These are phyloP conservation scores for Beverwykella pulmonaria DNA, from an alignment of 495 filamentous ascomycete genomes.

Conservation along the genomic window DNA sequence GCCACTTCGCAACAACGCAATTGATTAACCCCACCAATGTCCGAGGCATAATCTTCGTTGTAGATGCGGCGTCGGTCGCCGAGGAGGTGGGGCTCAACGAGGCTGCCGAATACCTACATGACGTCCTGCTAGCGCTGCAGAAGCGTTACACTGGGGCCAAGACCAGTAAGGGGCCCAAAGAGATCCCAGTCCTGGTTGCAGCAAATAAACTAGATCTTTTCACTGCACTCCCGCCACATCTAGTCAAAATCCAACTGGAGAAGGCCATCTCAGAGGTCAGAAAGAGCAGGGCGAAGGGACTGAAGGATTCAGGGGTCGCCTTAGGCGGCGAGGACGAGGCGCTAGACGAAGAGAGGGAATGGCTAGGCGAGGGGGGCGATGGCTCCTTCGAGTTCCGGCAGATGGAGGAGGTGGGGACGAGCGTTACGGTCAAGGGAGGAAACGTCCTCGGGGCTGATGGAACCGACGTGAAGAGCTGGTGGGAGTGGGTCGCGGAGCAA, in stretches of 20 bases:
- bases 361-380: constrained; percentile 77
- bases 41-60: constrained; percentile 80
- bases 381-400: constrained; percentile 76
- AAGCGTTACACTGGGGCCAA: constrained; percentile 63
- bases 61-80: constrained; percentile 78
- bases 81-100: constrained; percentile 59
- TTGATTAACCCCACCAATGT: constrained; percentile 54
- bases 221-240: constrained; percentile 78
- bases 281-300: constrained; percentile 72
- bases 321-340: constrained; percentile 55
- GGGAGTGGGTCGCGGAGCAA: constrained; percentile 72
- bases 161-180: constrained; percentile 60
- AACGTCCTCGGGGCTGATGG: constrained; percentile 62
- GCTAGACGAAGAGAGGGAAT: constrained; percentile 72
- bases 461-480: constrained; percentile 76
- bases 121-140: constrained; percentile 79
- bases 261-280: constrained; percentile 80
- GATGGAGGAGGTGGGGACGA: constrained; percentile 79
- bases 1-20: constrained; percentile 50
- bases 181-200: constrained; percentile 76
- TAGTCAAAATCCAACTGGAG: constrained; percentile 77
- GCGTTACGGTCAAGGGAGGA: constrained; percentile 65
- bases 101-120: constrained; percentile 80
- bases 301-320: constrained; percentile 74
- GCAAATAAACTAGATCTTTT: constrained; percentile 97